Percentiles rank a stretch among this genome's conserved stretches.
Conservation (phyloP, 768 basidiomycete species). For the Strobilomyces dryophilus region DNA sequence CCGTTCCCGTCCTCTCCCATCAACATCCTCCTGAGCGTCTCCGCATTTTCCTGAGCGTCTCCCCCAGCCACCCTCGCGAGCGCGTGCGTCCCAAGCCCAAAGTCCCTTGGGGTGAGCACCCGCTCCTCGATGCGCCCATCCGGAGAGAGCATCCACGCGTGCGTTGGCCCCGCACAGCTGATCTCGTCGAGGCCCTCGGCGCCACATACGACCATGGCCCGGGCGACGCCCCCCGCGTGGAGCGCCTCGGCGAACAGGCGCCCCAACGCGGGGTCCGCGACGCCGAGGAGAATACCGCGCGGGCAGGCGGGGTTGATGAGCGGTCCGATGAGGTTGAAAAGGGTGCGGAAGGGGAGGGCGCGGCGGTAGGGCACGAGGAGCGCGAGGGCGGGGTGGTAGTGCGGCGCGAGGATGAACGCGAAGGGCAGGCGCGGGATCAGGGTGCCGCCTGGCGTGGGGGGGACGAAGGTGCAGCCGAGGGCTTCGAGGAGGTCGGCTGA, state of each 20-base stretch:
- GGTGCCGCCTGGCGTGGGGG: constrained; percentile 39
- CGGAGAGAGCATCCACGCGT: constrained; percentile 70
- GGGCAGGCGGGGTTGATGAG: constrained; percentile 90
- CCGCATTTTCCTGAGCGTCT: constrained; percentile 76
- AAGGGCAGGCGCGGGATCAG: constrained; percentile 72
- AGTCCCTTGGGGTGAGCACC: constrained; percentile 64
- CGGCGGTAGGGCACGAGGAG: constrained; percentile 80
- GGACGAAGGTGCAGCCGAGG: constrained; percentile 71
- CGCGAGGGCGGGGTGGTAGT: constrained; percentile 88
- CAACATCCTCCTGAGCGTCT: constrained; percentile 62
- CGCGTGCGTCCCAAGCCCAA: constrained; percentile 73
- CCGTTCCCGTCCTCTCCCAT: constrained; percentile 32
- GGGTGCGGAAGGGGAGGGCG: constrained; percentile 86
- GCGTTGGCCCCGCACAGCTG: constrained; percentile 87
- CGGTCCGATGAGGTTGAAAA: constrained; percentile 95
- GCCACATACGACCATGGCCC: constrained; percentile 92
- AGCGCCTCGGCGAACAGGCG: constrained; percentile 75
- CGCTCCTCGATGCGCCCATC: constrained; percentile 61
- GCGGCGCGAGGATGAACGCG: constrained; percentile 89
- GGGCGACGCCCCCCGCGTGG: constrained; percentile 65
- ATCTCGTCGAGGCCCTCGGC: constrained; percentile 92
- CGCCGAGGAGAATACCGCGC: constrained; percentile 85
- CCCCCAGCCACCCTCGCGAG: constrained; percentile 69
- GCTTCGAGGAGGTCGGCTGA: constrained; percentile 90
- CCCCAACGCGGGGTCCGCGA: constrained; percentile 80